Conservation (phyloP, 139 green algal genomes). For the Bryopsis sp. region DNA sequence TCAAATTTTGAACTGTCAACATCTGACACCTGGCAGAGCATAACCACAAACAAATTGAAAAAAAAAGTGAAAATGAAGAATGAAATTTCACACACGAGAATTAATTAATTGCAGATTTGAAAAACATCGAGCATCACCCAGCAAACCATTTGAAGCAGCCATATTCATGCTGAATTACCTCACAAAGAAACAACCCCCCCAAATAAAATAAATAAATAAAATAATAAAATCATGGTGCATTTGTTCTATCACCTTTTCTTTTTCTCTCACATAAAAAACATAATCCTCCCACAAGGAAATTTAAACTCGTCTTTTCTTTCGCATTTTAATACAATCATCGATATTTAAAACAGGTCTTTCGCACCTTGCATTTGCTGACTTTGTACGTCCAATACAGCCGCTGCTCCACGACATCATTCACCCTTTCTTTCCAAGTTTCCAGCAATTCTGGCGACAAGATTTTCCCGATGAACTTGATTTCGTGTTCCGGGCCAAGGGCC, state of each 20-base stretch:
- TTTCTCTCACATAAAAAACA: not conserved
- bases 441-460: conserved; percentile 55
- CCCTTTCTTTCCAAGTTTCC: conserved; percentile 32
- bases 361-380: conserved; percentile 3
- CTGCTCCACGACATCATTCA: conserved; percentile 30
- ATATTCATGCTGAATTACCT: too few relatives aligned
- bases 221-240: not conserved
- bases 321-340: not conserved
- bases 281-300: conserved; percentile 16
- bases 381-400: conserved; percentile 55
- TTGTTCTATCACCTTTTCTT: not conserved
- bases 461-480: conserved; percentile 19
- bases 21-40: conserved; percentile 11
- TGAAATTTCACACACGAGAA: too few relatives aligned
- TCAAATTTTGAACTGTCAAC: not conserved
- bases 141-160: too few relatives aligned
- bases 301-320: not conserved
- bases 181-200: too few relatives aligned
- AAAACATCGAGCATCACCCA: too few relatives aligned
- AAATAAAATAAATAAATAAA: not conserved
- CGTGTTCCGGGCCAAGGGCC: conserved; percentile 45
- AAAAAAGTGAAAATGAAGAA: too few relatives aligned
- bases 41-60: too few relatives aligned
- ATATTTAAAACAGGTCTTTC: not conserved
- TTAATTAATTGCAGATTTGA: too few relatives aligned